Percentiles rank a stretch among this genome's conserved stretches.
These are phyloP conservation scores for Teratosphaeria viscida DNA, from an alignment of 2,329 filamentous ascomycete genomes.

Conservation along the genomic window DNA sequence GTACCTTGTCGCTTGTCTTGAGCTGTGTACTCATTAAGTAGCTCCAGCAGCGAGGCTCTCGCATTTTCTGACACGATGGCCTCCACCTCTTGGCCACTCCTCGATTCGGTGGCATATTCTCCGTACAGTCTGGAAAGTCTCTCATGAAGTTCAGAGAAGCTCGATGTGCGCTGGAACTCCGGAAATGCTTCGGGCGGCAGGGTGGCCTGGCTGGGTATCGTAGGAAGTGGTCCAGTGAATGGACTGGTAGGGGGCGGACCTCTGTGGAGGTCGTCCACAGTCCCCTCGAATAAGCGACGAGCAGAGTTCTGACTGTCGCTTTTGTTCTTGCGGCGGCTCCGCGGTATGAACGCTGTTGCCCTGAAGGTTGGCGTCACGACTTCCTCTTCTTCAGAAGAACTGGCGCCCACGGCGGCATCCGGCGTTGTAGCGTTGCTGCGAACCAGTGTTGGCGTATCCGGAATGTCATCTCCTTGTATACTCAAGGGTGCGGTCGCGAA, in stretches of 20 bases:
- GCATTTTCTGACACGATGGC: conserved; percentile 1
- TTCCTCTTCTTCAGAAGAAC: conserved; percentile 16
- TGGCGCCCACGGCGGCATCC: conserved; percentile 11
- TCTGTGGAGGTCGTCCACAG: conserved; percentile 4
- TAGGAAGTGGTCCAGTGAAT: conserved; percentile 15
- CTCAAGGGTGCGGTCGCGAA: not conserved
- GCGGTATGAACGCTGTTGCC: not conserved
- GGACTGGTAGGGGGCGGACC: conserved; percentile 17
- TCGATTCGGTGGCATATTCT: not conserved
- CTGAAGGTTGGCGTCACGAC: conserved; percentile 12
- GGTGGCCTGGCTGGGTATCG: conserved; percentile 16
- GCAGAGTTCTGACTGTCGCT: conserved; percentile 3
- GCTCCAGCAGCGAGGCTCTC: conserved; percentile 6
- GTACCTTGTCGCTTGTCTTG: conserved; percentile 6
- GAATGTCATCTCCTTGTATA: not conserved
- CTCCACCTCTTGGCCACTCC: not conserved
- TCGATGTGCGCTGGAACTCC: not conserved
- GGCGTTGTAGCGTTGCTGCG: conserved; percentile 15
- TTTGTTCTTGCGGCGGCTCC: not conserved
- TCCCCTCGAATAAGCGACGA: conserved; percentile 7
- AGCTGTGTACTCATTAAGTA: conserved; percentile 8
- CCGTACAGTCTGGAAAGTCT: conserved; percentile 7
- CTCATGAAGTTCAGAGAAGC: conserved; percentile 4
- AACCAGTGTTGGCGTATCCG: conserved; percentile 2
- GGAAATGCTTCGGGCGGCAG: conserved; percentile 5